Evolutionary conservation across 768 basidiomycete genomes (phyloP), one percentile per base, ranked within the genome.

Genomic region (Naematelia encephala): DNA sequence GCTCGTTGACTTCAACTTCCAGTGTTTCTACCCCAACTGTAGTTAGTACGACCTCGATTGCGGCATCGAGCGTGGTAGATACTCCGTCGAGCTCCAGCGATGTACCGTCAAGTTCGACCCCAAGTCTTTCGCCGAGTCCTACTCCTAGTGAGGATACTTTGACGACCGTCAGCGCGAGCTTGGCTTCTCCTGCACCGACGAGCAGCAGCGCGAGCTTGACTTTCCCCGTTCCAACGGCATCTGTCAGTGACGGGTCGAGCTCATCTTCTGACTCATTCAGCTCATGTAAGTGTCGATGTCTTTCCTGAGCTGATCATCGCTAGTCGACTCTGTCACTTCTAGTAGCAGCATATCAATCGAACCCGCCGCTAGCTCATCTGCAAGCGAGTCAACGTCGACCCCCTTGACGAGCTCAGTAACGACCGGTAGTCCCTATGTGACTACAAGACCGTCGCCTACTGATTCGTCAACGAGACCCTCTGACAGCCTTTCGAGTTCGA

Each of bases 211-310:
- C n/a, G n/a, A n/a, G n/a, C n/a, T n/a, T n/a, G n/a, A n/a, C n/a
- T n/a, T n/a, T n/a, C n/a, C n/a, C n/a, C n/a, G n/a, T n/a, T 43
- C 19, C 46, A 47, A 47, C 46, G 21, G 11, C 28, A 51, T 30
- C 50, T 13, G 8, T 16, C 34, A 39, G 16, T 16, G 34, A 39
- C 34, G 16, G 34, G 8, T 39, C 34, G 16, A 39, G 34, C 34
- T 39, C 34, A 16, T 39, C 34, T 39, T 8, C 34, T 8, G 34
- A 39, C 34, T 8, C 34, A 16, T 16, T 16, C 8, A 39, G 34
- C 34, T 39, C 34, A 39, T 8, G 34, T 39, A 39, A 8, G 34
- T 39, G 16, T 39, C 34, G 34, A 16, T 39, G 34, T 16, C 34
- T 39, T 39, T 39, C 8, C 16, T 8, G 16, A 39, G 34, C 34